phyloP scores from a whole-genome alignment of 2,329 filamentous ascomycete genomes.

The Plectosphaerella plurivora region DNA sequence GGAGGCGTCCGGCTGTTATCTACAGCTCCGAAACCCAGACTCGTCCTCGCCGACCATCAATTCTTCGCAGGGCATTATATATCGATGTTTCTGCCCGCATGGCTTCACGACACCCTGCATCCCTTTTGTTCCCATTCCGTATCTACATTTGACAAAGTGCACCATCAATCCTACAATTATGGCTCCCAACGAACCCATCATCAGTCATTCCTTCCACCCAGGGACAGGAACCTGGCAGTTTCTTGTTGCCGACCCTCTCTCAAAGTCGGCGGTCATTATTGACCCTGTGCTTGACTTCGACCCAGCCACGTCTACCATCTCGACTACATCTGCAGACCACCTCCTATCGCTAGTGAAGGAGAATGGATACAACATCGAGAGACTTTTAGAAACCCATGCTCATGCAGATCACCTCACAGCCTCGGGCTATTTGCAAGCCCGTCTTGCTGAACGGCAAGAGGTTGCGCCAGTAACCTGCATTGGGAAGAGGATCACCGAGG shows the following conservation, averaged over 20 bases:
- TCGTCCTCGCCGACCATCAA: too few species aligned
- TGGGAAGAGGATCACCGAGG: slow-evolving; percentile 34
- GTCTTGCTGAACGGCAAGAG: slow-evolving; percentile 20
- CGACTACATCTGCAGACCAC: slow-evolving; percentile 41
- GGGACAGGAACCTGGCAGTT: slow-evolving; percentile 49
- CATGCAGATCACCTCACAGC: slow-evolving; percentile 54
- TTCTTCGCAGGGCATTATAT: too few species aligned
- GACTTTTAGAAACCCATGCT: slow-evolving; percentile 53
- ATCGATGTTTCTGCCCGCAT: too few species aligned
- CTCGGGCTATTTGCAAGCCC: slow-evolving; percentile 44
- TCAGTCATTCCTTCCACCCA: slow-evolving; percentile 28
- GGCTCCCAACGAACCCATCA: slow-evolving; percentile 18
- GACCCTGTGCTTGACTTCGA: slow-evolving; percentile 54
- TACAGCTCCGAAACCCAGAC: too few species aligned
- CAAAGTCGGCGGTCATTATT: slow-evolving; percentile 44
- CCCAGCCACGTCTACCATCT: slow-evolving; percentile 27
- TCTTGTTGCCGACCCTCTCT: slow-evolving; percentile 44
- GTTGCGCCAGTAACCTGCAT: slow-evolving; percentile 29
- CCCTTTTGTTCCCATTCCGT: too few species aligned
- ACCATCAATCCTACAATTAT: neutral
- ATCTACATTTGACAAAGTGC: too few species aligned
- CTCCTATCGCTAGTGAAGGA: slow-evolving; percentile 36
- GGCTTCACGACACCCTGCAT: too few species aligned
- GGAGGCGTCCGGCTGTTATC: too few species aligned
- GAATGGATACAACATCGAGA: slow-evolving; percentile 37